These are phyloP conservation scores for Metarhizium sp. DNA, from an alignment of 2,329 filamentous ascomycete species.

Conservation along the genomic window DNA sequence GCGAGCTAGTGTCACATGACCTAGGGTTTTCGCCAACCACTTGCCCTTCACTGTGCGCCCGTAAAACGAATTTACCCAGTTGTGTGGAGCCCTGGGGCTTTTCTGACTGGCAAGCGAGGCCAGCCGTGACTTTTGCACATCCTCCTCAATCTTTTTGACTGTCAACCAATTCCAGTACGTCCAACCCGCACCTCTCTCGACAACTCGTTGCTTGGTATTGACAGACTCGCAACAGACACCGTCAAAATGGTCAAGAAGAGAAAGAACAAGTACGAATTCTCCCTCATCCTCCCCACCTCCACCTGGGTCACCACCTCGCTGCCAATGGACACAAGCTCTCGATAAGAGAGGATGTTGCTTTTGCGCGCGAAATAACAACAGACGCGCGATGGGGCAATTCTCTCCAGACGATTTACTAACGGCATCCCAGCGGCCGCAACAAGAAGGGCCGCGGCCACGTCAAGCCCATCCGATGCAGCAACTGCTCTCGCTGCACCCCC, in stretches of 20 bases:
- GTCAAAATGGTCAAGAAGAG: constrained; percentile 65
- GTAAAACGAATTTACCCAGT: constrained; percentile 2
- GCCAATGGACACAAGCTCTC: not conserved
- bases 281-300: not conserved
- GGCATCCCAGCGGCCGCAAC: constrained; percentile 72
- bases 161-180: constrained; percentile 17
- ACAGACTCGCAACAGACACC: constrained; percentile 36
- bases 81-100: constrained; percentile 8
- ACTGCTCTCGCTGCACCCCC: constrained; percentile 76
- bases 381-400: not conserved
- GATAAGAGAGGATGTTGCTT: constrained; percentile 8
- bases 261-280: constrained; percentile 51
- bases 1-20: constrained; percentile 14
- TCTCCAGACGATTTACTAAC: constrained; percentile 12
- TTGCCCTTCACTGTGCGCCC: constrained; percentile 12
- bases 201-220: constrained; percentile 18
- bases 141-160: constrained; percentile 9
- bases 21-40: constrained; percentile 14
- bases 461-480: constrained; percentile 86
- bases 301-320: not conserved
- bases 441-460: constrained; percentile 99
- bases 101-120: constrained; percentile 7
- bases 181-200: constrained; percentile 8
- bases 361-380: not conserved
- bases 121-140: constrained; percentile 8